phyloP scores from a whole-genome alignment of 257 asterid species.

The Verbena officinalis region DNA sequence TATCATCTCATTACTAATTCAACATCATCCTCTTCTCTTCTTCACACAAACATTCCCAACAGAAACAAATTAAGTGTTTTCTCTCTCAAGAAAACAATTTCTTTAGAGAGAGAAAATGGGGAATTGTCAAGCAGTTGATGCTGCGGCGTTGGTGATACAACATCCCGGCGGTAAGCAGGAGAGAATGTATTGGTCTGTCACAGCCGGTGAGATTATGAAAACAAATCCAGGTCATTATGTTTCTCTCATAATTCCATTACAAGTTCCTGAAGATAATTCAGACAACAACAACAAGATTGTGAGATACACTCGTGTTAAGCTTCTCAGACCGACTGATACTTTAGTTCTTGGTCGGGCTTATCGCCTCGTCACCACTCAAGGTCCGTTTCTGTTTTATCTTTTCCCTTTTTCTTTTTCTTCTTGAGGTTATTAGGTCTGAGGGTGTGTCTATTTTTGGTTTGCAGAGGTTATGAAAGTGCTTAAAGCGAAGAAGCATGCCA shows the following conservation, averaged over 20 bases:
- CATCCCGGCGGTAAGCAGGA: constrained; percentile 66
- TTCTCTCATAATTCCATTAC: constrained; percentile 55
- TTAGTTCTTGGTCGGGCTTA: constrained; percentile 66
- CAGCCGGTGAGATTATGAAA: constrained; percentile 66
- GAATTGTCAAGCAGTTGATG: constrained; percentile 72
- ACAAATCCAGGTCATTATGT: constrained; percentile 70
- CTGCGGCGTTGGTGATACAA: constrained; percentile 67
- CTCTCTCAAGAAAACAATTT: neutral
- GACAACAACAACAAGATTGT: constrained; percentile 45
- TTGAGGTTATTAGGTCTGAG: neutral
- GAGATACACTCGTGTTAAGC: constrained; percentile 61
- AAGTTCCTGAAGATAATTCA: constrained; percentile 29
- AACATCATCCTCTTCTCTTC: constrained; percentile 24
- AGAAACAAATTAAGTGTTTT: neutral
- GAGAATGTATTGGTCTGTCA: constrained; percentile 55
- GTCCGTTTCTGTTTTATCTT: constrained; percentile 31
- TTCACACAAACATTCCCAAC: constrained; percentile 31
- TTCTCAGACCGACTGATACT: constrained; percentile 59
- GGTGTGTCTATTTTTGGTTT: constrained; percentile 17
- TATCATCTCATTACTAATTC: constrained; percentile 26
- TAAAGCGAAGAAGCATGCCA: constrained; percentile 75
- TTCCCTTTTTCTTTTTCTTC: neutral
- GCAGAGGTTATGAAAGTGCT: constrained; percentile 91
- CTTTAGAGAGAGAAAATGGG: constrained; percentile 54
- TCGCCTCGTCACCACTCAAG: constrained; percentile 71